Percentiles rank a stretch among this genome's conserved stretches.
Evolutionary conservation across 306 rosid genomes (phyloP).

Genomic region (Purshia tridentata): DNA sequence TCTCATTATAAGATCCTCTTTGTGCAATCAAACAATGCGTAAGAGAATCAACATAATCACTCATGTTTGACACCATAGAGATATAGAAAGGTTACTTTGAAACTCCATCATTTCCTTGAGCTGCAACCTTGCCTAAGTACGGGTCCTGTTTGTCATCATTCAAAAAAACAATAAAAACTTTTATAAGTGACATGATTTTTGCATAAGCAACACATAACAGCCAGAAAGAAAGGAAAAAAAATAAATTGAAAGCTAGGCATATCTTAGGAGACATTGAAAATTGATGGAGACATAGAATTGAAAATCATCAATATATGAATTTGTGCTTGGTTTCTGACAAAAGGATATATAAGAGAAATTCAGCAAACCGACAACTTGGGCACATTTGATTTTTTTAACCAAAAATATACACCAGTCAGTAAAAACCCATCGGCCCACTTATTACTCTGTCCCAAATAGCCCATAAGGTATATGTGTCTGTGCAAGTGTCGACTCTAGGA

Average conservation of each 20-base stretch:
- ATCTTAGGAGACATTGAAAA: not conserved
- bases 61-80: not conserved
- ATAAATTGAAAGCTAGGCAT: not conserved
- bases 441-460: not conserved
- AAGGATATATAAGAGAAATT: not conserved
- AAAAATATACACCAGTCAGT: not conserved
- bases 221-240: not conserved
- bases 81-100: slow-evolving; percentile 38
- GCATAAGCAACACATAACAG: not conserved
- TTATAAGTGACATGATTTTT: slow-evolving; percentile 8
- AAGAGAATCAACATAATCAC: not conserved
- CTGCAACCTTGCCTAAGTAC: slow-evolving; percentile 55
- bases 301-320: not conserved
- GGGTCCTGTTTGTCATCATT: slow-evolving; percentile 57
- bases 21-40: slow-evolving; percentile 1
- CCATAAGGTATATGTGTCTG: not conserved
- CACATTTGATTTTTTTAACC: not conserved
- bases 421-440: not conserved
- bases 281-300: not conserved
- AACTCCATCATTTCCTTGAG: slow-evolving; percentile 47
- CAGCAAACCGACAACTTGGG: not conserved
- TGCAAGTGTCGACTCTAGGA: not conserved
- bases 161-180: slow-evolving; percentile 16
- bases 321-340: not conserved
- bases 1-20: not conserved